phyloP scores from a whole-genome alignment of 805 yeast genomes.

The Zygosaccharomyces bailii region DNA sequence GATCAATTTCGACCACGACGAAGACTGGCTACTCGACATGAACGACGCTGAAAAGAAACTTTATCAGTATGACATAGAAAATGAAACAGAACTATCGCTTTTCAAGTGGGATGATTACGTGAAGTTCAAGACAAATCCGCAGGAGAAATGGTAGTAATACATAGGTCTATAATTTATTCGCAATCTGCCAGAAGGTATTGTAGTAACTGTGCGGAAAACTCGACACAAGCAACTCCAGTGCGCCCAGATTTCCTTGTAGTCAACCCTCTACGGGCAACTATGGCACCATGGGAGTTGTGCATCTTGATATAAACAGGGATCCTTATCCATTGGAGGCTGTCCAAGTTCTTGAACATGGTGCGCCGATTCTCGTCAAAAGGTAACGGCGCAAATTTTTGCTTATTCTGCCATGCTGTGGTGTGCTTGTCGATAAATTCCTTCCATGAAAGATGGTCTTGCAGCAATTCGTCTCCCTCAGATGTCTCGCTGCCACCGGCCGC shows the following conservation, averaged over 20 bases:
- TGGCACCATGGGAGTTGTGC: conserved; percentile 81
- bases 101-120: conserved; percentile 67
- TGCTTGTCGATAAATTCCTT: conserved; percentile 29
- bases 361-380: conserved; percentile 40
- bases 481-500: conserved; percentile 9
- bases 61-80: conserved; percentile 57
- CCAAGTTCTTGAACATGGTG: conserved; percentile 51
- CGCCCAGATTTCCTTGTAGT: conserved; percentile 26
- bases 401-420: conserved; percentile 19
- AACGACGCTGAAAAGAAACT: conserved; percentile 41
- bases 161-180: conserved; percentile 8
- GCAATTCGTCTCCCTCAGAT: conserved; percentile 3
- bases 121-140: conserved; percentile 74
- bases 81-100: conserved; percentile 90
- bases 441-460: conserved; percentile 22
- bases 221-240: conserved; percentile 30
- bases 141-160: conserved; percentile 70
- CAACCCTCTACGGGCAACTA: conserved; percentile 72
- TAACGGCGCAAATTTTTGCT: conserved; percentile 21
- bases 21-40: conserved; percentile 59
- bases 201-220: conserved; percentile 28
- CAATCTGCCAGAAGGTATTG: conserved; percentile 20
- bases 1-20: conserved; percentile 79
- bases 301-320: conserved; percentile 68
- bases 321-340: conserved; percentile 69